A percentile compares a stretch with the other conserved stretches of the same genome.
phyloP scores from a whole-genome alignment of 1,139 yeast species.

The Casaregolazyma suthepensis region DNA sequence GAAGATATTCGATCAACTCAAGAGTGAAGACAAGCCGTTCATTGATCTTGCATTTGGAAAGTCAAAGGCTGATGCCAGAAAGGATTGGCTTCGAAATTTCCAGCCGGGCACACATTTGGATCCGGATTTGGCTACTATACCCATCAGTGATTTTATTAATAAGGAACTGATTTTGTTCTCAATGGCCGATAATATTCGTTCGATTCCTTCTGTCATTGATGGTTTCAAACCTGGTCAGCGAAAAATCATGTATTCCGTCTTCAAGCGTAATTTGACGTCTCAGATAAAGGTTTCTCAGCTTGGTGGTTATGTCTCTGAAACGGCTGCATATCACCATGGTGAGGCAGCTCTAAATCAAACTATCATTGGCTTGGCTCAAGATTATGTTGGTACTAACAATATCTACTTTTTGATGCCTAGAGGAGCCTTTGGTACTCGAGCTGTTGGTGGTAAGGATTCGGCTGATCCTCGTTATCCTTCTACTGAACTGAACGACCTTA shows the following conservation, averaged over 20 bases:
- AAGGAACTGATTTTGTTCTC: constrained; percentile 92
- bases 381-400: constrained; percentile 90
- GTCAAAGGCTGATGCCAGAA: constrained; percentile 94
- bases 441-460: constrained; percentile 96
- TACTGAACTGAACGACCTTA: constrained; percentile 73
- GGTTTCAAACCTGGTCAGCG: constrained; percentile 98
- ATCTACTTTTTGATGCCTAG: constrained; percentile 78
- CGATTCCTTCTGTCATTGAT: constrained; percentile 90
- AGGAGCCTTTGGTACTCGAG: constrained; percentile 97
- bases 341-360: constrained; percentile 84
- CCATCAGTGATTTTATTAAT: constrained; percentile 90
- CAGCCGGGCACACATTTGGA: constrained; percentile 91
- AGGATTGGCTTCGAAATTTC: constrained; percentile 89
- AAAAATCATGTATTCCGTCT: constrained; percentile 83
- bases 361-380: constrained; percentile 90
- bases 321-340: constrained; percentile 95
- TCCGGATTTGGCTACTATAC: constrained; percentile 69
- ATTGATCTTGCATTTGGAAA: constrained; percentile 94
- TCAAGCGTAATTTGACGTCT: constrained; percentile 66
- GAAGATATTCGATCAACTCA: constrained; percentile 77
- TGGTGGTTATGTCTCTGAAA: constrained; percentile 84
- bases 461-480: constrained; percentile 98
- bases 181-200: constrained; percentile 93
- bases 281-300: constrained; percentile 90
- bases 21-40: constrained; percentile 70